Percentiles rank a stretch among this genome's conserved stretches.
Evolutionary conservation across 2,329 filamentous ascomycete genomes (phyloP).

Genomic region (Acrodontium crateriforme): DNA sequence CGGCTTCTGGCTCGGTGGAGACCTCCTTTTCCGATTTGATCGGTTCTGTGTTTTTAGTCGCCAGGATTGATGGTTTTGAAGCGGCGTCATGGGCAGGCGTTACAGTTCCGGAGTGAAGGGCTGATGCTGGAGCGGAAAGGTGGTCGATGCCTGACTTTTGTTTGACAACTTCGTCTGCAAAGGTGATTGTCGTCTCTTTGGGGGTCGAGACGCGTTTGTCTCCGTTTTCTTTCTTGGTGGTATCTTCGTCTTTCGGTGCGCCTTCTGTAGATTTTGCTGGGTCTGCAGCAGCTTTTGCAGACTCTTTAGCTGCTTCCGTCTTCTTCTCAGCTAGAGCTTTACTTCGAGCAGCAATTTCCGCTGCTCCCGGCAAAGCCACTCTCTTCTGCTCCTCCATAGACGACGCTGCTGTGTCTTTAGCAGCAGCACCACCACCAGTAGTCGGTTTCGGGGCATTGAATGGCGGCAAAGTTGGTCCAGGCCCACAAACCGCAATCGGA

Average conservation of each 20-base stretch:
- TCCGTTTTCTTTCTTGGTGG: neutral
- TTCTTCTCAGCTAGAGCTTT: conserved; percentile 2
- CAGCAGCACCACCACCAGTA: conserved; percentile 7
- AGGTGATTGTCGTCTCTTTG: neutral
- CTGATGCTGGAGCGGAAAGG: conserved; percentile 13
- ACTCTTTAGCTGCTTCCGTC: conserved; percentile 1
- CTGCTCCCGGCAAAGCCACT: conserved; percentile 19
- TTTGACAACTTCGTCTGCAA: neutral
- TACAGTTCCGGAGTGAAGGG: conserved; percentile 18
- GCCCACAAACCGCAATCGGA: conserved; percentile 7
- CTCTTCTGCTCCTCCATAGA: conserved; percentile 11
- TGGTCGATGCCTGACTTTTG: conserved; percentile 9
- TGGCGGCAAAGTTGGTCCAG: no score
- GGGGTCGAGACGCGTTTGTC: neutral
- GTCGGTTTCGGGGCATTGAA: conserved; percentile 8
- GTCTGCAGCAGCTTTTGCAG: conserved; percentile 1
- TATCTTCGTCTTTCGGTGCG: conserved; percentile 6
- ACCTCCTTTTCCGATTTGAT: conserved; percentile 1
- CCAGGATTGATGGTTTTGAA: conserved; percentile 3
- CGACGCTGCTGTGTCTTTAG: conserved; percentile 12
- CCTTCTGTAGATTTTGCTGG: neutral
- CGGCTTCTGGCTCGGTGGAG: conserved; percentile 1
- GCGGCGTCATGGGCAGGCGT: conserved; percentile 22
- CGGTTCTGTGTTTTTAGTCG: conserved; percentile 1
- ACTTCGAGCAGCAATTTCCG: conserved; percentile 16